Percentiles rank a stretch among this genome's conserved stretches.
Evolutionary conservation across 78 protist species (phyloP).

Genomic region (Speleostelium caveatum): DNA sequence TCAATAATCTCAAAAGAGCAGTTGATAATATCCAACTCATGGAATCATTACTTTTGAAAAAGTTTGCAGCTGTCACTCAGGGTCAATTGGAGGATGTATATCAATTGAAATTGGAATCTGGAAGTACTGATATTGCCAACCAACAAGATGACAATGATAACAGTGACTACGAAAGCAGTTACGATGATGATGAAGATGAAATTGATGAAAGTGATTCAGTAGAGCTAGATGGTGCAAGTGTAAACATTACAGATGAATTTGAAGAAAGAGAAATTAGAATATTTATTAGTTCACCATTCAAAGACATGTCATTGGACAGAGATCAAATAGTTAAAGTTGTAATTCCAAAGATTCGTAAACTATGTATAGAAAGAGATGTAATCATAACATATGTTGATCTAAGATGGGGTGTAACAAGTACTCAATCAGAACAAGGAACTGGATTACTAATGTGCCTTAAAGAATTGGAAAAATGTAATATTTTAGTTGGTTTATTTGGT

Average conservation of each 20-base stretch:
- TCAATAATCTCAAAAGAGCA: conserved; percentile 65
- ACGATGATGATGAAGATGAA: conserved; percentile 4
- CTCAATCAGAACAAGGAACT: conserved; percentile 53
- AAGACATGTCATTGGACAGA: conserved; percentile 81
- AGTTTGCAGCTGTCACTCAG: conserved; percentile 14
- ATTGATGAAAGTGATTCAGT: not conserved
- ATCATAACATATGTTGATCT: conserved; percentile 72
- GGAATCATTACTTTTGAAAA: conserved; percentile 18
- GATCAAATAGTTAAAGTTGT: conserved; percentile 82
- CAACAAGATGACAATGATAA: conserved; percentile 2
- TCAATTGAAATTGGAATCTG: not conserved
- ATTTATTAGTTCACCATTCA: conserved; percentile 81
- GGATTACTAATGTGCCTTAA: conserved; percentile 73
- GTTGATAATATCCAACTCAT: conserved; percentile 40
- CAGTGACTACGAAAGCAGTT: not conserved
- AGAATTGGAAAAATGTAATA: conserved; percentile 68
- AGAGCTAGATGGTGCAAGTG: too few species aligned
- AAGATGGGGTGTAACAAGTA: conserved; percentile 84
- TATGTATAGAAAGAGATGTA: conserved; percentile 77
- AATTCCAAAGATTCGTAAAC: conserved; percentile 78
- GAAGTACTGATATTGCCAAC: not conserved
- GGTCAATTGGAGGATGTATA: not conserved
- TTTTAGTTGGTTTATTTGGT: conserved; percentile 76
- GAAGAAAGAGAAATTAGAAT: conserved; percentile 72
- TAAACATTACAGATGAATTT: conserved; percentile 22